phyloP scores from a whole-genome alignment of 371 early-diverging fungal genomes.

The Mortierella sp. region DNA sequence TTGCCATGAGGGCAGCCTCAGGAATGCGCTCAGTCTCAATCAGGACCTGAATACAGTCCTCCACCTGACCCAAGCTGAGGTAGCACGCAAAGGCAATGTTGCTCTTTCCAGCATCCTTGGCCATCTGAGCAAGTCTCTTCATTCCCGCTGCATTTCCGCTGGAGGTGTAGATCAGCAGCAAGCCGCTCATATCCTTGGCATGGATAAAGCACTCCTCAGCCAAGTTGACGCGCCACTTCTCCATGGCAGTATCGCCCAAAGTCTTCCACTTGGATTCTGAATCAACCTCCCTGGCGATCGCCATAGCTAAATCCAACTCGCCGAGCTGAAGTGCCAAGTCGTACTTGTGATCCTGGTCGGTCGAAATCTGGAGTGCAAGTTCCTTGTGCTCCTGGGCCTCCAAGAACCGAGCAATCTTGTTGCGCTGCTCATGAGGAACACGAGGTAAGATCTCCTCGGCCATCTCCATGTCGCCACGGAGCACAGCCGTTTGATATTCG shows the following conservation, averaged over 20 bases:
- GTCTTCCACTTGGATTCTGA: constrained; percentile 92
- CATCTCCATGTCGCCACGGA: constrained; percentile 90
- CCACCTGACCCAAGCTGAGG: constrained; percentile 78
- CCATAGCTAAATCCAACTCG: constrained; percentile 85
- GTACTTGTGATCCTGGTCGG: constrained; percentile 95
- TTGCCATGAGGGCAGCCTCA: constrained; percentile 97
- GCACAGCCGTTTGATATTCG: constrained; percentile 96
- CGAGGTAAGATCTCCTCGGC: constrained; percentile 85
- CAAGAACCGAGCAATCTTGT: constrained; percentile 94
- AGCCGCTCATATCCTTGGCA: constrained; percentile 90
- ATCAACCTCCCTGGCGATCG: constrained; percentile 87
- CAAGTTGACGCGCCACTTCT: constrained; percentile 86
- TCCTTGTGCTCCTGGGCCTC: constrained; percentile 93
- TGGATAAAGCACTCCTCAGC: constrained; percentile 92
- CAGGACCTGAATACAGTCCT: constrained; percentile 87
- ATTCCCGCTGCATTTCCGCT: constrained; percentile 87
- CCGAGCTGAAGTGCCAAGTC: constrained; percentile 93
- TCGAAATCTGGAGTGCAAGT: constrained; percentile 92
- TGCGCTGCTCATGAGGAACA: constrained; percentile 89
- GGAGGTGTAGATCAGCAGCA: constrained; percentile 91
- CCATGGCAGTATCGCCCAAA: constrained; percentile 92
- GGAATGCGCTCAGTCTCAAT: constrained; percentile 89
- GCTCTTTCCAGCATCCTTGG: constrained; percentile 85
- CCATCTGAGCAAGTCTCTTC: constrained; percentile 78
- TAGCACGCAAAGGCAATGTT: constrained; percentile 93